phyloP scores from a whole-genome alignment of 805 yeast genomes.

The Lachancea waltii region DNA sequence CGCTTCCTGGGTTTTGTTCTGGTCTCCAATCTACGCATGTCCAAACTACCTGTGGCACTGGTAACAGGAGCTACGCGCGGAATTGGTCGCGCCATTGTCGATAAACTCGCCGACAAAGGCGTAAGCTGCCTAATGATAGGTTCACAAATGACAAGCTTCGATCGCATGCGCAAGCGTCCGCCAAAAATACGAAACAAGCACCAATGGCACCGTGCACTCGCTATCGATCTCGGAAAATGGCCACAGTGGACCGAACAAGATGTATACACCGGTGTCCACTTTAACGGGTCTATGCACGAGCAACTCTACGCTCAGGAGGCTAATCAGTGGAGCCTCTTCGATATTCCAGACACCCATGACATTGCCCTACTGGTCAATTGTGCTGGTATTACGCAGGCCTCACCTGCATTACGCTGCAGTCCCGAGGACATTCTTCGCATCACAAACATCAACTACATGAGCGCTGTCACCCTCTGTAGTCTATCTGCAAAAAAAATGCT shows the following conservation, averaged over 20 bases:
- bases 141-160: conserved; percentile 13
- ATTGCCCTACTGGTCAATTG: conserved; percentile 26
- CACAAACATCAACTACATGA: conserved; percentile 26
- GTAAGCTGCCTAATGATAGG: conserved; percentile 26
- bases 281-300: neutral
- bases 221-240: conserved; percentile 26
- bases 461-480: conserved; percentile 23
- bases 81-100: conserved; percentile 34
- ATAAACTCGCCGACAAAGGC: conserved; percentile 24
- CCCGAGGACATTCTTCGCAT: conserved; percentile 14
- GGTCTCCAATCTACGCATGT: too few relatives aligned
- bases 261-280: conserved; percentile 11
- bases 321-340: conserved; percentile 1
- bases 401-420: conserved; percentile 18
- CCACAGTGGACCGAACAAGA: conserved; percentile 21
- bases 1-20: too few relatives aligned
- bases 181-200: conserved; percentile 8
- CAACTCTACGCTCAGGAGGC: neutral
- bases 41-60: conserved; percentile 25
- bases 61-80: conserved; percentile 42
- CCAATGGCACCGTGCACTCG: conserved; percentile 24
- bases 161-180: conserved; percentile 7
- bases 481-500: conserved; percentile 21
- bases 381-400: conserved; percentile 29
- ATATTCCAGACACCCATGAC: conserved; percentile 10